A percentile compares a stretch with the other conserved stretches of the same genome.
phyloP scores from a whole-genome alignment of 768 basidiomycete genomes.

The Mycena leptocephala region DNA sequence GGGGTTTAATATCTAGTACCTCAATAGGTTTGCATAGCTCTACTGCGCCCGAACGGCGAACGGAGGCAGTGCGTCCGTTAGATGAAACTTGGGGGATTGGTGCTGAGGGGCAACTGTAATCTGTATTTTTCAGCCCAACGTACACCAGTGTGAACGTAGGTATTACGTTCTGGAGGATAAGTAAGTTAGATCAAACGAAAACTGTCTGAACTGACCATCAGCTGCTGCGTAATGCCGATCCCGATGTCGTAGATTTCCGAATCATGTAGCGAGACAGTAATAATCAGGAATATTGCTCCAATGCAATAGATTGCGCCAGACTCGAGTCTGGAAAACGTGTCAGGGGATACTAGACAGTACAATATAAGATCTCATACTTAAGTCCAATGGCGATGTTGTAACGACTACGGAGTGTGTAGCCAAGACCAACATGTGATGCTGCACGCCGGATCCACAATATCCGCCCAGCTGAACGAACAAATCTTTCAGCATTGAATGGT shows the following conservation, averaged over 20 bases:
- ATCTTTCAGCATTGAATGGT: not conserved
- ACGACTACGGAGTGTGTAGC: not conserved
- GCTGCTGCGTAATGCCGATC: not conserved
- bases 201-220: not conserved
- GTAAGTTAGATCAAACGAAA: not conserved
- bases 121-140: not conserved
- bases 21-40: not conserved
- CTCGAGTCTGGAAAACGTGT: not conserved
- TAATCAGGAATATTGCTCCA: not conserved
- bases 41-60: not conserved
- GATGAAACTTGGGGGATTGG: not conserved
- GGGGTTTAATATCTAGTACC: not conserved
- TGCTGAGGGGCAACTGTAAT: not conserved
- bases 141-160: too few relatives aligned
- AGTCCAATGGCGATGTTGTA: not conserved
- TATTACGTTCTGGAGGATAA: not conserved
- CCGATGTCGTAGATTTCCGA: not conserved
- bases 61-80: not conserved
- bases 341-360: not conserved
- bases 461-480: not conserved
- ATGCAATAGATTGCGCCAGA: not conserved
- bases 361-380: not conserved
- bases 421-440: not conserved
- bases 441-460: not conserved
- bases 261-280: not conserved